phyloP scores from a whole-genome alignment of 139 green algal species.

The Ettlia oleoabundans region DNA sequence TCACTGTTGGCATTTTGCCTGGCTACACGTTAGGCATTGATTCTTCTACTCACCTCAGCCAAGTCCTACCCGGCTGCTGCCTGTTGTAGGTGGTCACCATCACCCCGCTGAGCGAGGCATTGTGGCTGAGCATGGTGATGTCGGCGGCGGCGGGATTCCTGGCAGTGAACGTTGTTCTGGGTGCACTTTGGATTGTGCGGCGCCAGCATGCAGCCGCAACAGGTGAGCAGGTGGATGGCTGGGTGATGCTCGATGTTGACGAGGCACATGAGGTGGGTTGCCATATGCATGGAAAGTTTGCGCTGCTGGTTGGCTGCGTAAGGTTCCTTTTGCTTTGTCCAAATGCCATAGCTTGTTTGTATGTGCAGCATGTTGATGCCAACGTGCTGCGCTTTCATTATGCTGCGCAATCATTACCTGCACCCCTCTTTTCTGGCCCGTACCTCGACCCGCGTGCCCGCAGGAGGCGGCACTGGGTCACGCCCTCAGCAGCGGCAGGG shows the following conservation, averaged over 20 bases:
- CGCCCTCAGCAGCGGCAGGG: constrained; percentile 30
- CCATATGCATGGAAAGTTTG: too few species aligned
- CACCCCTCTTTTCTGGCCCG: too few species aligned
- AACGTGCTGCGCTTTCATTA: too few species aligned
- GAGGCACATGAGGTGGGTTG: too few species aligned
- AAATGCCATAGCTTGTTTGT: too few species aligned
- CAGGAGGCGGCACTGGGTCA: background rate
- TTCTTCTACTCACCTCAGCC: background rate
- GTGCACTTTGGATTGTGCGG: constrained; percentile 72
- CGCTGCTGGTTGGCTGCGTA: too few species aligned
- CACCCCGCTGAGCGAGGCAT: constrained; percentile 42
- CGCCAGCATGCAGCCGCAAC: constrained; percentile 45
- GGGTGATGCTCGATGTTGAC: too few species aligned
- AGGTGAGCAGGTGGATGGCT: too few species aligned
- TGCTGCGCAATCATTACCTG: too few species aligned
- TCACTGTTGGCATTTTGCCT: background rate
- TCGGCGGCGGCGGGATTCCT: constrained; percentile 69
- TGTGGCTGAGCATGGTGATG: constrained; percentile 80
- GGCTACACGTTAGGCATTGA: background rate
- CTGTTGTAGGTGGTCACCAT: constrained; percentile 14
- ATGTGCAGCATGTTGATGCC: too few species aligned
- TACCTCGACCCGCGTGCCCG: too few species aligned
- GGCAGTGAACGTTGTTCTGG: constrained; percentile 69
- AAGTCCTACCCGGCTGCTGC: background rate
- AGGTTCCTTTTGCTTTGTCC: too few species aligned